These are phyloP conservation scores for Candida boleticola DNA, from an alignment of 805 yeast genomes.

Conservation along the genomic window DNA sequence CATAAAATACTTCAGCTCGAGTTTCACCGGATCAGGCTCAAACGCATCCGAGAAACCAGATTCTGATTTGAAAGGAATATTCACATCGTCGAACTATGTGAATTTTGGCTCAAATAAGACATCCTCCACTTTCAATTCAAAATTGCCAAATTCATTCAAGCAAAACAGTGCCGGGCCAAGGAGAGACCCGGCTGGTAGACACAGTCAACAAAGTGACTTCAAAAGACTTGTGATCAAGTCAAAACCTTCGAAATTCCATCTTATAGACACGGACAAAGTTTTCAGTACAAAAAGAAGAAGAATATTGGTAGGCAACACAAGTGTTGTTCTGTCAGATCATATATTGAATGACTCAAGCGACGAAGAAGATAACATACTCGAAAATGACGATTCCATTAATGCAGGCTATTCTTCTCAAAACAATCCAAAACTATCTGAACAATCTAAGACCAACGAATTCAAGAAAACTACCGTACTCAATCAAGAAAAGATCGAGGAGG, in stretches of 20 bases:
- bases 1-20: constrained; percentile 27
- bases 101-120: constrained; percentile 4
- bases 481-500: constrained; percentile 1
- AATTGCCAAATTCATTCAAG: neutral
- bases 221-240: constrained; percentile 38
- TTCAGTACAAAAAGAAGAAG: constrained; percentile 33
- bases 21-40: constrained; percentile 5
- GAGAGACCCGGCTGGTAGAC: neutral
- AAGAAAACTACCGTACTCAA: neutral
- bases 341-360: constrained; percentile 19
- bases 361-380: constrained; percentile 23
- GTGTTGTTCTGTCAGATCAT: constrained; percentile 13
- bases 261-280: constrained; percentile 42
- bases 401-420: too few relatives aligned
- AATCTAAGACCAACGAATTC: neutral
- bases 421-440: neutral
- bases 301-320: constrained; percentile 11
- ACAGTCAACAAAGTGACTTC: constrained; percentile 20
- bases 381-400: constrained; percentile 1
- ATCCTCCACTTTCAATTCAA: too few relatives aligned
- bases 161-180: too few relatives aligned
- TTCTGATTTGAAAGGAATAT: constrained; percentile 26
- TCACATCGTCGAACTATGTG: constrained; percentile 25
- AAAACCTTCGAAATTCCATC: constrained; percentile 39
- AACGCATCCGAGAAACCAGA: constrained; percentile 3